Base-by-base conservation (phyloP, 306 rosid species). In the Arachis stenosperma region DNA sequence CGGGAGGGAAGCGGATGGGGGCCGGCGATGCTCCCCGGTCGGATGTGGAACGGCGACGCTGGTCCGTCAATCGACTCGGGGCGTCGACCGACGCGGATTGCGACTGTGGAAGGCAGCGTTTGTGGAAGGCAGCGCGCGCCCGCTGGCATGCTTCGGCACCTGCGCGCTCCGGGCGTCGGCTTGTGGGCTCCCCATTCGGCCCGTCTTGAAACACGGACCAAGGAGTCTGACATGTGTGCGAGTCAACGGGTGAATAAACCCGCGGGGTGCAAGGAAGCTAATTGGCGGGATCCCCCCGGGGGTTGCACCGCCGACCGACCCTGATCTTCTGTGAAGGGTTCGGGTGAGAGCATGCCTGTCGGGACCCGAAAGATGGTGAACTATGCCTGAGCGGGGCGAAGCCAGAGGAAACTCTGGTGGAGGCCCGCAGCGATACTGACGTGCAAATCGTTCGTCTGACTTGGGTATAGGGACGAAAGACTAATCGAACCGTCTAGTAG, bases 361-460 rank as follows among this genome's bases (percentile, higher is more conserved):
- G 43, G 64, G 43, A 29, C 42, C 63, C 63, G 42, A 81, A 81
- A 81, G 85, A 81, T 81, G 82, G 76, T 77, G 79, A 77, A 72
- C 81, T 77, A 81, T 76, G 85, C 84, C 67, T 81, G 63, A 74
- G 83, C 78, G 64, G 73, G 86, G 81, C 65, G 83, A 83, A 83
- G 86, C 83, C 79, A 79, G 67, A 58, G 75, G 75, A 71, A 71
- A 71, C 75, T 58, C 44, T 71, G 57, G 56, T 58, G 57, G 57
- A 56, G 67, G 66, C 33, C 27, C 56, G 47, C 57, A 59, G 69
- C 69, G 77, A 37, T 72, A 7, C 69, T 72, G 69, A 60, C 58
- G 60, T 58, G 58, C 75, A 71, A 71, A 71, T 70, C 66, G 75
- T 14, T 70, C 75, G 65, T 70, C 75, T 9, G 50, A 70, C 17